Percentiles rank a stretch among this genome's conserved stretches.
Conservation (phyloP, 2,329 filamentous ascomycete species). For the Neurospora sp. region DNA sequence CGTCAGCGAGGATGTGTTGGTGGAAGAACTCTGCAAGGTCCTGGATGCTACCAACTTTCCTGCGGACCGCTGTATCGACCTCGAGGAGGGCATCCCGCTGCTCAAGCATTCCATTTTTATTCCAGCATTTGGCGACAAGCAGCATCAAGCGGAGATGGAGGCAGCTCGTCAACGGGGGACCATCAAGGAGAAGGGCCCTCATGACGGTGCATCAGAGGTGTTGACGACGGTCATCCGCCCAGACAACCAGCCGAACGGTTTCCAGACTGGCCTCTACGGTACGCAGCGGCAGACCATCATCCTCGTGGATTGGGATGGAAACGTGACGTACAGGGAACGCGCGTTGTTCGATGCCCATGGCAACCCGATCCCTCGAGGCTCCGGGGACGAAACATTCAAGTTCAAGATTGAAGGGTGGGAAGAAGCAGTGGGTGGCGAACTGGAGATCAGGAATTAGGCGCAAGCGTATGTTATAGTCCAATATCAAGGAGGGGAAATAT, state of each 20-base stretch:
- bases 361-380: slow-evolving; percentile 40
- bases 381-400: slow-evolving; percentile 45
- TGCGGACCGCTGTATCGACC: slow-evolving; percentile 29
- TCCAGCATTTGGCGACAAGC: slow-evolving; percentile 43
- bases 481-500: neutral
- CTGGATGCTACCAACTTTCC: slow-evolving; percentile 51
- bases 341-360: slow-evolving; percentile 51
- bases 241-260: slow-evolving; percentile 27
- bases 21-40: slow-evolving; percentile 42
- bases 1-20: slow-evolving; percentile 36
- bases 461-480: neutral
- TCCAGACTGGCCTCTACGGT: slow-evolving; percentile 52
- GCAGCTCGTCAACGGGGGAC: slow-evolving; percentile 23
- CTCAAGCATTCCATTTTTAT: slow-evolving; percentile 54
- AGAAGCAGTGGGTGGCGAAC: neutral
- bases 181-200: slow-evolving; percentile 23
- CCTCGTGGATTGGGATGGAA: slow-evolving; percentile 53
- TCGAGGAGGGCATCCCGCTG: slow-evolving; percentile 43
- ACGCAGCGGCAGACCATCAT: slow-evolving; percentile 56
- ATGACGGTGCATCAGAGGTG: slow-evolving; percentile 26
- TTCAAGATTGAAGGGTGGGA: slow-evolving; percentile 49
- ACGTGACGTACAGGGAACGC: slow-evolving; percentile 49
- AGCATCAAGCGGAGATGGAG: slow-evolving; percentile 35
- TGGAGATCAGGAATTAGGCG: neutral
- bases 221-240: slow-evolving; percentile 20